Conservation (phyloP, 495 filamentous ascomycete genomes). For the Jackrogersella minutella region DNA sequence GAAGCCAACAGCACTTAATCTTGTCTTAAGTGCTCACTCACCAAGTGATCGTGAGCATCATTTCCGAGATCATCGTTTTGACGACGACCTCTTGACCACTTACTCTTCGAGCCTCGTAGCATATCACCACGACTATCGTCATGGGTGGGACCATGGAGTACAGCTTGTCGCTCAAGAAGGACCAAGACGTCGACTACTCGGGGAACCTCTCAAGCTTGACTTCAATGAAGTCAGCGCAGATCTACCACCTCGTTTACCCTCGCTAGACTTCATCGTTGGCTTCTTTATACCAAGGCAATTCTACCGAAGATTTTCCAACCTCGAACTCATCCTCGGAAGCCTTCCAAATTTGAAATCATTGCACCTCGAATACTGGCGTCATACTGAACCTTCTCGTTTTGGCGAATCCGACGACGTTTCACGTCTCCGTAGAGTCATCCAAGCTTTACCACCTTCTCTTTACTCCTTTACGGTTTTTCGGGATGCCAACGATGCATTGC, state of each 20-base stretch:
- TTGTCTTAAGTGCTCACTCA: constrained; percentile 3
- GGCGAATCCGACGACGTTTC: too few species aligned
- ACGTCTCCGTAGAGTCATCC: not conserved
- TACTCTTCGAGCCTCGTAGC: not conserved
- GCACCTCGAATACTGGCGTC: too few species aligned
- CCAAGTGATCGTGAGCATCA: constrained; percentile 11
- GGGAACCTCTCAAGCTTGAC: not conserved
- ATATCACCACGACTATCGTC: constrained; percentile 1
- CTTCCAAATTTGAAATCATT: not conserved
- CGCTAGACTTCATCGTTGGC: not conserved
- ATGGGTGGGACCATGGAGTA: not conserved
- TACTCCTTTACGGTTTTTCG: too few species aligned
- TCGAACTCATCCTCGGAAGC: not conserved
- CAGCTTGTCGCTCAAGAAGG: not conserved
- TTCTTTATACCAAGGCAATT: constrained; percentile 3
- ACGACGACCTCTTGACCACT: not conserved
- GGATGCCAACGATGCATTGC: not conserved
- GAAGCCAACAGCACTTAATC: not conserved
- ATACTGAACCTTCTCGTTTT: too few species aligned
- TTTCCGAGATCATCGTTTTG: constrained; percentile 12
- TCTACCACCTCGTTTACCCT: not conserved
- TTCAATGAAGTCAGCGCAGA: not conserved
- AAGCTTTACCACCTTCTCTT: constrained; percentile 3
- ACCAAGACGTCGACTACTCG: not conserved
- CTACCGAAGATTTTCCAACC: not conserved